These are phyloP conservation scores for Plasmodiophora brassicae DNA, from an alignment of 208 protist species.

Conservation along the genomic window DNA sequence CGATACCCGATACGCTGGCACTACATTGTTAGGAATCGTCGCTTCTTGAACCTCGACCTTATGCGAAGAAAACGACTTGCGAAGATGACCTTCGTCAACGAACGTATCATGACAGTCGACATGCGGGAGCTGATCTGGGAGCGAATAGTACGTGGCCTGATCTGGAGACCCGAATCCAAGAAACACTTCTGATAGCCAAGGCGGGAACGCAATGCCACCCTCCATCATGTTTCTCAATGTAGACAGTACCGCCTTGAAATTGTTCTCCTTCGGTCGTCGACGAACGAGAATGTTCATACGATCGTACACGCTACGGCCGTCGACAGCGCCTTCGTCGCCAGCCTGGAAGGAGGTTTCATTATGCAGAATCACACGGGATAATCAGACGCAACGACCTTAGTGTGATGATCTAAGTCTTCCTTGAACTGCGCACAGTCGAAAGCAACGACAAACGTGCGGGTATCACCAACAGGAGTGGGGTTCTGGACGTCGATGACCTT, in stretches of 20 bases:
- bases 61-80: constrained; percentile 48
- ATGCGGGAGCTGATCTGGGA: not conserved
- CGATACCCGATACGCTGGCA: too few species aligned
- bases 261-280: constrained; percentile 64
- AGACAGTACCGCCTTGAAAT: constrained; percentile 78
- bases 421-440: constrained; percentile 51
- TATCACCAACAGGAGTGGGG: not conserved
- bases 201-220: constrained; percentile 53
- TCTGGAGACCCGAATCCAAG: constrained; percentile 70
- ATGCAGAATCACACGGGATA: too few species aligned
- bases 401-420: constrained; percentile 33
- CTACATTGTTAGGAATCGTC: too few species aligned
- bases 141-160: constrained; percentile 49
- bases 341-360: too few species aligned
- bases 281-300: constrained; percentile 73
- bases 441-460: not conserved
- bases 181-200: constrained; percentile 69
- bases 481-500: constrained; percentile 43
- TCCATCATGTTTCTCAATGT: constrained; percentile 75
- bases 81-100: constrained; percentile 60
- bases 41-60: not conserved
- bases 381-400: too few species aligned
- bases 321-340: too few species aligned
- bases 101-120: constrained; percentile 70
- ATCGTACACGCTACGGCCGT: constrained; percentile 55